A percentile compares a stretch with the other conserved stretches of the same genome.
Conservation (phyloP, 129 eudicot species). For the Helianthus tuberosus region DNA sequence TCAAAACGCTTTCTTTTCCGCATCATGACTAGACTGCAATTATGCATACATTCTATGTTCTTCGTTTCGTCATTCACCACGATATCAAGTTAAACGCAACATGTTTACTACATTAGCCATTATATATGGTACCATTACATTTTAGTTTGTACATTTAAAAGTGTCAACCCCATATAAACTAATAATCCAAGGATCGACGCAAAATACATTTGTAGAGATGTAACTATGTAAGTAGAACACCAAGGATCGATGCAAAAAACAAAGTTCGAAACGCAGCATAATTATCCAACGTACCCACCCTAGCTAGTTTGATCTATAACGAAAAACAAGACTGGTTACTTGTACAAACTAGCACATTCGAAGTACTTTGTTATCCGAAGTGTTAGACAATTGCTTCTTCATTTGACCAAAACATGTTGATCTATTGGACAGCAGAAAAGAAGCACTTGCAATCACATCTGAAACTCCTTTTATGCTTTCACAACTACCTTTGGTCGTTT, state of each 20-base stretch:
- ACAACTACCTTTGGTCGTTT: neutral
- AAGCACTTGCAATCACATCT: constrained; percentile 18
- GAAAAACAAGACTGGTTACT: too few relatives aligned
- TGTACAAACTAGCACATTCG: neutral
- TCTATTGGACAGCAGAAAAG: constrained; percentile 21
- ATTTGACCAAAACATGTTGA: constrained; percentile 21
- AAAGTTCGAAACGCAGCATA: too few relatives aligned
- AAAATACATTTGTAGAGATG: neutral
- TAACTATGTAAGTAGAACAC: neutral
- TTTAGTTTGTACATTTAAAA: neutral
- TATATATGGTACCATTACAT: too few relatives aligned
- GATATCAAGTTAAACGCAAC: too few relatives aligned
- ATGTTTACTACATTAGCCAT: neutral
- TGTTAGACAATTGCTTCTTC: constrained; percentile 17
- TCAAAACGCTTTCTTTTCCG: too few relatives aligned
- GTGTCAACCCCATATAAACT: neutral
- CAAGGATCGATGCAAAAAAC: too few relatives aligned
- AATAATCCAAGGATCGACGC: neutral
- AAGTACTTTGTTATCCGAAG: constrained; percentile 2
- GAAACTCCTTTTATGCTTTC: constrained; percentile 20
- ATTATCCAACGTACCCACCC: too few relatives aligned
- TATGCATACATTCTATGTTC: too few relatives aligned
- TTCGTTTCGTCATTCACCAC: too few relatives aligned
- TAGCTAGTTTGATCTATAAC: too few relatives aligned
- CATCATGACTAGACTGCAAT: too few relatives aligned